phyloP scores from a whole-genome alignment of 495 filamentous ascomycete genomes.

The Hyaloscypha finlandica region DNA sequence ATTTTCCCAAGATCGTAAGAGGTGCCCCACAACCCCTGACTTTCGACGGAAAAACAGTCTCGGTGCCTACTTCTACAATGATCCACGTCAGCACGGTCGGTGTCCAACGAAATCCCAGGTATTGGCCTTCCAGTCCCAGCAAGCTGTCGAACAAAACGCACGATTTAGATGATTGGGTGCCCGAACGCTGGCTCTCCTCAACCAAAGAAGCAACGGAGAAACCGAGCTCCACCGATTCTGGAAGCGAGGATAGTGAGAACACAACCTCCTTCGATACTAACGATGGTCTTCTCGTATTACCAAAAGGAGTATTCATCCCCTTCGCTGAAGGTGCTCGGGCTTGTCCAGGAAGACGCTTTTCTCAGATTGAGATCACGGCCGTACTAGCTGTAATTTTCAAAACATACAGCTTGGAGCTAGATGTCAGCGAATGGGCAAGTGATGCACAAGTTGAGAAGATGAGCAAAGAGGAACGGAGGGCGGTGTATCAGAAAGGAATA shows the following conservation, averaged over 20 bases:
- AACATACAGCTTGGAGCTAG: slow-evolving; percentile 65
- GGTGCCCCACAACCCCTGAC: slow-evolving; percentile 51
- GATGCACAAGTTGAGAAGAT: slow-evolving; percentile 61
- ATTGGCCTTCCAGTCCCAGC: slow-evolving; percentile 44
- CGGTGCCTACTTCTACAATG: slow-evolving; percentile 48
- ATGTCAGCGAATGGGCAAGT: slow-evolving; percentile 59
- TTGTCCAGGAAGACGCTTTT: slow-evolving; percentile 71
- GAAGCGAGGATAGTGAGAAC: slow-evolving; percentile 56
- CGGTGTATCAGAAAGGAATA: slow-evolving; percentile 51
- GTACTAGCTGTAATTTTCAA: slow-evolving; percentile 67
- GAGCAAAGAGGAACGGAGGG: slow-evolving; percentile 45
- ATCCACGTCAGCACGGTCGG: slow-evolving; percentile 50
- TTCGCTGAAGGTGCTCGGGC: slow-evolving; percentile 72
- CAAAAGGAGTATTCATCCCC: slow-evolving; percentile 64
- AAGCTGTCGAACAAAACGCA: slow-evolving; percentile 35
- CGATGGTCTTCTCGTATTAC: slow-evolving; percentile 52
- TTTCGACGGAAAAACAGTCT: slow-evolving; percentile 49
- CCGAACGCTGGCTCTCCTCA: slow-evolving; percentile 58
- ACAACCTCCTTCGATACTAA: slow-evolving; percentile 37
- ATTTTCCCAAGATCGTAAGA: slow-evolving; percentile 60
- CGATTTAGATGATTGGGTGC: slow-evolving; percentile 53
- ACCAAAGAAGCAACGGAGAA: slow-evolving; percentile 30
- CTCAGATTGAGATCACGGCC: slow-evolving; percentile 74
- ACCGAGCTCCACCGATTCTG: slow-evolving; percentile 50
- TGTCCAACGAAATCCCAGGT: slow-evolving; percentile 61